Evolutionary conservation across 2,329 filamentous ascomycete species (phyloP), one percentile per base, ranked within the genome.

Genomic region (Penicillium olsonii): DNA sequence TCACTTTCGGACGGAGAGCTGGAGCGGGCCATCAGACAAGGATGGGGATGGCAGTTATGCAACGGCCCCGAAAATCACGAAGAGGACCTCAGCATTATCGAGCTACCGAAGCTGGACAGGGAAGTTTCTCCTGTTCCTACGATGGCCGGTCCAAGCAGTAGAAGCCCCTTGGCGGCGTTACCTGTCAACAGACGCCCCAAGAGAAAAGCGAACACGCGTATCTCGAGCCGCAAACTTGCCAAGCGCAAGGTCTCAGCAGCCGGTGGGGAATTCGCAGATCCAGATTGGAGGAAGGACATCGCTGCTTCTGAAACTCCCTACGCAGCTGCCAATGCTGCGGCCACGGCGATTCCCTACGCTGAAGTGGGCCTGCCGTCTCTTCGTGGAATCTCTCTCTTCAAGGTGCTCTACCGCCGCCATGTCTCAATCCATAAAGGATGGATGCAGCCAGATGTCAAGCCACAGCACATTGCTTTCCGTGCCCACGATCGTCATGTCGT

Each of bases 31-130:
- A 91, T 97, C 47, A 77, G 79, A 35, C 90, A 97, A 75, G 94
- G 94, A 12, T 99, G 94, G 94, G 94, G 92, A 12, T 99, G 94
- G 91, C 94, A 99, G 68, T 90, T 92, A 65, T 90, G 92, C 0
- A 82, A 84, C 47, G 88, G 87, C 0, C 71, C 79, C 4, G 82
- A 88, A 45, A 90, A 88, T 19, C 90, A 81, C 47, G 94, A 99
- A 69, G 81, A 83, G 50, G 92, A 99, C 66, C 72, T 96, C 41
- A 90, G 88, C 68, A 71, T 78, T 67, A 54, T 77, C 73, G 42
- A 69, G 8, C 59, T 54, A 11, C 51, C 66, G 4, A 70, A 68
- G 47, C 69, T 66, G 4, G 76, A 79, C 37, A 68, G 63, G n/a
- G 77, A 69, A 24, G 51, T 42, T 4, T 59, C 56, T 17, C 60